phyloP scores from a whole-genome alignment of 306 rosid species.

The Lagenaria siceraria region DNA sequence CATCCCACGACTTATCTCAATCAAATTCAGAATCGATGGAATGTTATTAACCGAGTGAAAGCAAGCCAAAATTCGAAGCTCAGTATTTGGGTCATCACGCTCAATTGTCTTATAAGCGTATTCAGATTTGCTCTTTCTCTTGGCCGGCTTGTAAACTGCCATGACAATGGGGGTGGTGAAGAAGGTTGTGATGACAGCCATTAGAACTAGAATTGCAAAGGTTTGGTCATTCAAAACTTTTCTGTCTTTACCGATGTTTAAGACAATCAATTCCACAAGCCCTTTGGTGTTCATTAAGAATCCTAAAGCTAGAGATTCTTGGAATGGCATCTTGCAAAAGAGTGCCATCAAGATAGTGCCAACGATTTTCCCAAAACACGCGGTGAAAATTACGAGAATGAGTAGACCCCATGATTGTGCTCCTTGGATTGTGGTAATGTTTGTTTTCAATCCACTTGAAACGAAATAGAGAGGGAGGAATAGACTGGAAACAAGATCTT shows the following conservation, averaged over 20 bases:
- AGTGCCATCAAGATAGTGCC: slow-evolving; percentile 57
- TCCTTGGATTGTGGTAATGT: slow-evolving; percentile 60
- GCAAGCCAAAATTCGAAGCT: slow-evolving; percentile 54
- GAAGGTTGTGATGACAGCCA: slow-evolving; percentile 88
- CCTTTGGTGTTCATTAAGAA: slow-evolving; percentile 91
- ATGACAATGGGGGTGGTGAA: slow-evolving; percentile 67
- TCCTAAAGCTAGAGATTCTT: slow-evolving; percentile 59
- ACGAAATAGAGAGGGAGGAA: slow-evolving; percentile 79
- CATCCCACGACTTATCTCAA: slow-evolving; percentile 67
- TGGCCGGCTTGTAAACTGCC: slow-evolving; percentile 51
- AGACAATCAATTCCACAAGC: slow-evolving; percentile 80
- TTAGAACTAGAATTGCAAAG: slow-evolving; percentile 81
- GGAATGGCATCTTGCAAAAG: slow-evolving; percentile 40
- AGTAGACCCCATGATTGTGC: slow-evolving; percentile 86
- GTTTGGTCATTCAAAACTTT: slow-evolving; percentile 86
- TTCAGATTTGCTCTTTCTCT: slow-evolving; percentile 21
- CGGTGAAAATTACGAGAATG: slow-evolving; percentile 48
- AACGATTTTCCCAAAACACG: slow-evolving; percentile 69
- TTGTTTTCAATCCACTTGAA: slow-evolving; percentile 86
- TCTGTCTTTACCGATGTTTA: slow-evolving; percentile 87
- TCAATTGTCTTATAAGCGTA: slow-evolving; percentile 45
- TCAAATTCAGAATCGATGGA: slow-evolving; percentile 58
- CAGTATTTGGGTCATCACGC: slow-evolving; percentile 34
- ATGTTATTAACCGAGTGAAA: slow-evolving; percentile 49
- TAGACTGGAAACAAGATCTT: slow-evolving; percentile 80